Conservation (phyloP, 768 basidiomycete genomes). For the Kwoniella sp. region DNA sequence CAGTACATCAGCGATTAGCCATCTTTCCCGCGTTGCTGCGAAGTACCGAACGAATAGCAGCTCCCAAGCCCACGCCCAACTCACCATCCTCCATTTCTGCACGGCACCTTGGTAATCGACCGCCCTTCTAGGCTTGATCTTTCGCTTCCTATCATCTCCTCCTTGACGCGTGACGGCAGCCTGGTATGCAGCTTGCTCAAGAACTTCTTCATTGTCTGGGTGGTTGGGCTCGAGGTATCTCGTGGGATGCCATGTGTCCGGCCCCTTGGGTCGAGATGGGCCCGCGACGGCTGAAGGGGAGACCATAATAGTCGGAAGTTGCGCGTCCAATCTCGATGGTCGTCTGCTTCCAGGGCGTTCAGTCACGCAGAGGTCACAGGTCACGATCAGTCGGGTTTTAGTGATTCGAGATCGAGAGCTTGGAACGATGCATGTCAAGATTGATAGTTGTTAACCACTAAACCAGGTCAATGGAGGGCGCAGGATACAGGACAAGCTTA, state of each 20-base stretch:
- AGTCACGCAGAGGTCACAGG: background rate
- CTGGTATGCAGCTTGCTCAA: constrained; percentile 74
- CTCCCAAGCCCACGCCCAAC: no score
- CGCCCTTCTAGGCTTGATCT: constrained; percentile 87
- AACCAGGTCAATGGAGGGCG: no score
- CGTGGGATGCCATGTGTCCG: constrained; percentile 68
- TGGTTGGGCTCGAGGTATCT: constrained; percentile 69
- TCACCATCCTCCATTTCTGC: constrained; percentile 80
- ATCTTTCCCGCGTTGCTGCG: background rate
- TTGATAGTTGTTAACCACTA: no score
- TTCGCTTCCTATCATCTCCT: constrained; percentile 64
- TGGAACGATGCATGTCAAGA: no score
- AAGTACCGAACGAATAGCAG: background rate
- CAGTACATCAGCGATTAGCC: background rate
- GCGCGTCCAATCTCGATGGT: no score
- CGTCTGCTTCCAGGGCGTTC: no score
- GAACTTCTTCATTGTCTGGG: constrained; percentile 75
- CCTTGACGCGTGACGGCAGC: constrained; percentile 68
- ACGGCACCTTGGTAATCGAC: constrained; percentile 92
- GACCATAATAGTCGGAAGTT: background rate
- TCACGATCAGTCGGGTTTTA: constrained; percentile 18
- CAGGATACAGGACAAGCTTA: no score
- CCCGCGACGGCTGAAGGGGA: constrained; percentile 25
- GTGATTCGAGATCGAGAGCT: no score
- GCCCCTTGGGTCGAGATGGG: constrained; percentile 39